Base-by-base conservation (phyloP, 108 stramenopile genomes). In the Skeletonema grethae region DNA sequence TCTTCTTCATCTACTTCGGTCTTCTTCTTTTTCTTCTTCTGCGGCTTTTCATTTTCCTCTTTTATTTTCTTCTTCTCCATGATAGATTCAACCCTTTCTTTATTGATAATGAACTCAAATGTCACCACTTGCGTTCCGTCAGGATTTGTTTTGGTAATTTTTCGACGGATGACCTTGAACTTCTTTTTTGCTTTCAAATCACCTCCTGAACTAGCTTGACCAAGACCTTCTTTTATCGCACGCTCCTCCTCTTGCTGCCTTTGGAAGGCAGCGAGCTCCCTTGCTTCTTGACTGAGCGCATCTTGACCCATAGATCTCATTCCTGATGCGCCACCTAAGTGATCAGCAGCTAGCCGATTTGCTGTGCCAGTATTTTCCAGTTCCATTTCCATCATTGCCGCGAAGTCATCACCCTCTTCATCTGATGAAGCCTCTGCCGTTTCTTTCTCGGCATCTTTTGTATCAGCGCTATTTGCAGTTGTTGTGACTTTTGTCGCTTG, bases 51-150 rank as follows among this genome's bases (percentile, higher is more conserved):
- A 16, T 75, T 70, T n/a, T 76, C 69, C 8, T 84, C 62, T 34
- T 82, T 82, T 63, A 69, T 53, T 57, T 74, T 61, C 60, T 84
- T 29, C 31, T 76, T 76, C 34, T 77, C 78, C 65, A 81, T 82
- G 38, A 87, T 68, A 31, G 85, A 75, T 29, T 89, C 90, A 9
- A 93, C 88, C 80, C 92, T 89, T 2, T 82, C 68, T 2, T 76
- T 83, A 32, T 82, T 70, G 9, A 93, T 81, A 38, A 96, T 88
- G 63, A 94, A 94, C 61, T 93, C 87, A 82, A 96, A 96, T 9
- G 87, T 93, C 12, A 86, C 87, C 30, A 75, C 86, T 35, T 88
- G 87, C 15, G 75, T 78, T 15, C 95, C 95, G 64, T 93, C 91
- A 3, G 89, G 84, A 59, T 84, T 60, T 1, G 95, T 96, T 76